Base-by-base conservation (phyloP, 139 green algal genomes). In the Pycnococcus provasolii region DNA sequence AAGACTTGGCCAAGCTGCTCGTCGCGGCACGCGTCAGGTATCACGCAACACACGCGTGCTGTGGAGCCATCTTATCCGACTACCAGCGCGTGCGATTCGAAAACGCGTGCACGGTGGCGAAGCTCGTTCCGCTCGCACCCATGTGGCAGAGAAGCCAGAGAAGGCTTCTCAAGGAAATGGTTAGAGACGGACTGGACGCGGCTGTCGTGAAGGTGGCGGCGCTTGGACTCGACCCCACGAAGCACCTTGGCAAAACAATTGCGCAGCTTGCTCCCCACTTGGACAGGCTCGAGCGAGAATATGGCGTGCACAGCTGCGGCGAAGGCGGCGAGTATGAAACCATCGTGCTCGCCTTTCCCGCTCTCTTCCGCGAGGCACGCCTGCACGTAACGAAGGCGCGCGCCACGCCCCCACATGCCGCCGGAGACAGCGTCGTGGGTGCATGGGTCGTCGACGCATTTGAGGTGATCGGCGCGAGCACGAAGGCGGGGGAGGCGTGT, bases 321-420 rank as follows among this genome's bases (percentile, higher is more conserved):
- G 93, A 99, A 79, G 93, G 93, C 3, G 93, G 93, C 0, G 93
- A 99, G 82, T 99, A 95, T 64, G 93, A 99, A 77, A 96, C 83
- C 5, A 76, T 99, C 0, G 87, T 83, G 2, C 78, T 98, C 40
- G 90, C 97, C 82, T 91, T 80, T 70, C 84, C 90, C 0, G 73
- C 73, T 55, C 72, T 64, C 63, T 79, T 1, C 26, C 26, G 26
- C 26, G 26, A 26, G 26, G 26, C 26, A 26, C 26, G 26, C 26
- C 26, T 26, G 26, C 26, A 26, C 26, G 26, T 26, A 26, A 26
- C 26, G 26, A 26, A 26, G 26, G 26, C 26, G 26, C 26, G 26
- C 26, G 26, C 26, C 26, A 26, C 26, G 26, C 26, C 26, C 26
- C 26, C 26, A 26, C 26, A 26, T 26, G 26, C 26, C 26, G 26